phyloP scores from a whole-genome alignment of 2,329 filamentous ascomycete genomes.

The Fusarium sp. region DNA sequence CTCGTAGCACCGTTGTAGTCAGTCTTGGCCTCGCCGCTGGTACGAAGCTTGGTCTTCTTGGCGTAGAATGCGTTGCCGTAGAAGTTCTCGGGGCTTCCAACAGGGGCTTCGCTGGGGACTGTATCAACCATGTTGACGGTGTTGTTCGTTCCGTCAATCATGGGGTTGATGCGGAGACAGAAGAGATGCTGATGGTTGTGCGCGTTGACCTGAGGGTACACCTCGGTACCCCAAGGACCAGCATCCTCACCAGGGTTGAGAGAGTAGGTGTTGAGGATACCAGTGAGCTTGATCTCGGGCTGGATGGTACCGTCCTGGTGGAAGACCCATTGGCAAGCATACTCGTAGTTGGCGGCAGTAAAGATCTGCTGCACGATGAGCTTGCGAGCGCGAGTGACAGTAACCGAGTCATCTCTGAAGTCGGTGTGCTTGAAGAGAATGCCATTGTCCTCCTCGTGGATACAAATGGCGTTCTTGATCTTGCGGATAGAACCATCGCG shows the following conservation, averaged over 20 bases:
- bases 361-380: constrained; percentile 92
- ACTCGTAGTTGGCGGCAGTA: constrained; percentile 96
- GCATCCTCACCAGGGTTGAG: constrained; percentile 85
- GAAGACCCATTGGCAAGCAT: constrained; percentile 81
- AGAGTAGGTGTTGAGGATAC: constrained; percentile 91
- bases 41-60: constrained; percentile 82
- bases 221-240: constrained; percentile 89
- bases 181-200: constrained; percentile 98
- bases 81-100: constrained; percentile 83
- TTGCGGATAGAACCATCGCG: constrained; percentile 77
- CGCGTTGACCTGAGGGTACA: constrained; percentile 84
- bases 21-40: constrained; percentile 73
- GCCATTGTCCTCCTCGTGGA: constrained; percentile 92
- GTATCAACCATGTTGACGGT: constrained; percentile 88
- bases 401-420: constrained; percentile 88
- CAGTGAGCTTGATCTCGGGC: constrained; percentile 90
- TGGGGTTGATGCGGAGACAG: constrained; percentile 87
- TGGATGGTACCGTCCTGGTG: constrained; percentile 89
- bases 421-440: constrained; percentile 96
- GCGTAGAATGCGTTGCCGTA: constrained; percentile 94
- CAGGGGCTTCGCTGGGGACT: constrained; percentile 73
- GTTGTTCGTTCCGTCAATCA: constrained; percentile 86
- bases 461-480: constrained; percentile 94
- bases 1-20: constrained; percentile 85
- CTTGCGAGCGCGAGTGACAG: constrained; percentile 87